These are phyloP conservation scores for Albugo laibachii DNA, from an alignment of 352 stramenopile genomes.

Conservation along the genomic window DNA sequence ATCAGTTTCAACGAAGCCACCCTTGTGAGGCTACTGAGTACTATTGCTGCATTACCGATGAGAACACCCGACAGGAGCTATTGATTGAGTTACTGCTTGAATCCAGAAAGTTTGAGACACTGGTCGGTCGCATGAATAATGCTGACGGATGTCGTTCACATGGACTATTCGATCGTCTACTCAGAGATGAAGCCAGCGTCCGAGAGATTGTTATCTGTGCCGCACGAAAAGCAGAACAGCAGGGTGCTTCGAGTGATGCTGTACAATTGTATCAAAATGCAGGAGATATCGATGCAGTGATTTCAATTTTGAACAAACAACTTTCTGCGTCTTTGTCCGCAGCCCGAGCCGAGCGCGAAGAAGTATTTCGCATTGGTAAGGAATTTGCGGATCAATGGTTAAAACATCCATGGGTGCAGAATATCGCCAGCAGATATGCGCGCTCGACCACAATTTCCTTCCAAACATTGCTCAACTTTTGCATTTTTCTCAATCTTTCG, in stretches of 20 bases:
- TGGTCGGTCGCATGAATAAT: conserved; percentile 64
- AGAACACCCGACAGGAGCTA: conserved; percentile 41
- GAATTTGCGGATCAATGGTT: conserved; percentile 78
- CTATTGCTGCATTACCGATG: conserved; percentile 42
- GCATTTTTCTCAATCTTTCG: conserved; percentile 70
- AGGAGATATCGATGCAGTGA: conserved; percentile 50
- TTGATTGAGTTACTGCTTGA: conserved; percentile 56
- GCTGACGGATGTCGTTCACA: conserved; percentile 64
- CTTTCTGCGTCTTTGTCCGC: conserved; percentile 39
- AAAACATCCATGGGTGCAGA: conserved; percentile 64
- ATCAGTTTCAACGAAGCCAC: conserved; percentile 63
- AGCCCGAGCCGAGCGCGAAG: conserved; percentile 34
- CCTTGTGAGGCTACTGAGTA: conserved; percentile 64
- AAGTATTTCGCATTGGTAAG: conserved; percentile 67
- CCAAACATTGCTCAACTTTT: conserved; percentile 73
- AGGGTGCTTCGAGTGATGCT: conserved; percentile 45
- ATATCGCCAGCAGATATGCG: conserved; percentile 47
- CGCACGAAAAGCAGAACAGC: conserved; percentile 50
- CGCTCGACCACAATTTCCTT: conserved; percentile 50
- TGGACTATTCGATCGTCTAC: conserved; percentile 44
- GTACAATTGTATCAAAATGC: conserved; percentile 62
- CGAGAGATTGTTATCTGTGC: conserved; percentile 52
- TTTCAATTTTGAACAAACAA: conserved; percentile 56
- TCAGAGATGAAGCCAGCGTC: conserved; percentile 61
- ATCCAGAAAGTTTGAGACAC: conserved; percentile 56